Conservation (phyloP, 495 filamentous ascomycete genomes). For the Platismatia glauca region DNA sequence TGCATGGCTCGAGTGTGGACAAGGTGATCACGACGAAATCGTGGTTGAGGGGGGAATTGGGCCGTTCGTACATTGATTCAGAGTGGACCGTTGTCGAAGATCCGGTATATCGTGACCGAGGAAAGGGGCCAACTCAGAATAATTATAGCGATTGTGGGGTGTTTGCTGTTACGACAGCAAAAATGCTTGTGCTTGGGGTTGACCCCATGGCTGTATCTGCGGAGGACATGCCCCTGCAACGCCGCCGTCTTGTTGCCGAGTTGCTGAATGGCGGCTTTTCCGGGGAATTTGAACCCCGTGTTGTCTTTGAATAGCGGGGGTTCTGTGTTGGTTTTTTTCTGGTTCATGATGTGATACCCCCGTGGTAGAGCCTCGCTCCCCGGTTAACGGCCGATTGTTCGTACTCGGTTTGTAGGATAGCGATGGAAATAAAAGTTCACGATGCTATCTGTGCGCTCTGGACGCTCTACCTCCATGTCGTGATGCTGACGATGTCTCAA, state of each 20-base stretch:
- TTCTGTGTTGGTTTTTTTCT: not conserved
- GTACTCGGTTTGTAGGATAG: not conserved
- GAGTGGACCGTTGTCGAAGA: slow-evolving; percentile 54
- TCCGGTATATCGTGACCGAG: slow-evolving; percentile 24
- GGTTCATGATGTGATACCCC: not conserved
- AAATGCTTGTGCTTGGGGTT: slow-evolving; percentile 56
- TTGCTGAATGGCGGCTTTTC: slow-evolving; percentile 57
- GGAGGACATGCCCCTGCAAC: slow-evolving; percentile 48
- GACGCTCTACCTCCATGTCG: too few relatives aligned
- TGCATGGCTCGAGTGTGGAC: slow-evolving; percentile 34
- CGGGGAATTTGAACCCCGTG: slow-evolving; percentile 19
- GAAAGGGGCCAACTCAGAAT: slow-evolving; percentile 44
- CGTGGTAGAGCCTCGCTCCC: not conserved
- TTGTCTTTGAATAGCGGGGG: slow-evolving; percentile 11
- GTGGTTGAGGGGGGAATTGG: slow-evolving; percentile 55
- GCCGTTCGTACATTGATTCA: slow-evolving; percentile 41
- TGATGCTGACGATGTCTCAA: too few relatives aligned
- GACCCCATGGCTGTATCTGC: slow-evolving; percentile 51
- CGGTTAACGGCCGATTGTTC: not conserved
- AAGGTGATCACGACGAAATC: slow-evolving; percentile 36
- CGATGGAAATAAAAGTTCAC: not conserved
- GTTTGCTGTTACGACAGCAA: slow-evolving; percentile 65
- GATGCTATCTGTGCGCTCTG: not conserved
- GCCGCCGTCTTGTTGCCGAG: slow-evolving; percentile 58
- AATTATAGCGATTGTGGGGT: slow-evolving; percentile 77